Conservation (phyloP, 2,329 filamentous ascomycete species). For the Onygenales sp. region DNA sequence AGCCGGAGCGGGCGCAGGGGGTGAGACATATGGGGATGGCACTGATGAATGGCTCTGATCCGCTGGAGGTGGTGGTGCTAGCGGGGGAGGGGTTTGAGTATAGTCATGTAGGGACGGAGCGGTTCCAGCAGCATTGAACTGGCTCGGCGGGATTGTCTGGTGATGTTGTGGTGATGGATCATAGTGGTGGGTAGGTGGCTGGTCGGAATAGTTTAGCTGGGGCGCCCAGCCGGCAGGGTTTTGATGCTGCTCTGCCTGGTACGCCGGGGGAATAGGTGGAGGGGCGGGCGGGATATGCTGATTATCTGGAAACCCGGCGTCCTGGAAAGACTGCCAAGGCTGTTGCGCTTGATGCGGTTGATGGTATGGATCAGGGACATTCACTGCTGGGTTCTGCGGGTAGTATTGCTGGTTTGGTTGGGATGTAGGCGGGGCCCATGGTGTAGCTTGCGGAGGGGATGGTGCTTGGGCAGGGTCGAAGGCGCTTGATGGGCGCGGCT, state of each 20-base stretch:
- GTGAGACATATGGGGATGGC: slow-evolving; percentile 10
- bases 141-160: slow-evolving; percentile 4
- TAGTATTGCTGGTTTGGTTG: slow-evolving; percentile 10
- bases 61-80: slow-evolving; percentile 7
- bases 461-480: slow-evolving; percentile 16
- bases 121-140: background rate
- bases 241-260: slow-evolving; percentile 23
- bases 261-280: slow-evolving; percentile 31
- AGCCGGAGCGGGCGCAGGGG: slow-evolving; percentile 17
- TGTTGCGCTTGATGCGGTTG: slow-evolving; percentile 12
- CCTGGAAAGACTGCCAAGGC: slow-evolving; percentile 16
- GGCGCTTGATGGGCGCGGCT: slow-evolving; percentile 30
- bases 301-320: slow-evolving; percentile 12
- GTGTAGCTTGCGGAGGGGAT: slow-evolving; percentile 9
- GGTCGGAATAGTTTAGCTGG: slow-evolving; percentile 22
- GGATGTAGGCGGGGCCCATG: slow-evolving; percentile 1
- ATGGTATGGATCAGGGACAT: slow-evolving; percentile 4
- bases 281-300: slow-evolving; percentile 27
- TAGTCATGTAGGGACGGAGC: background rate
- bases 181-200: slow-evolving; percentile 22
- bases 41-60: slow-evolving; percentile 1
- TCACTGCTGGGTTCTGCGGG: slow-evolving; percentile 5
- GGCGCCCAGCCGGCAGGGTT: slow-evolving; percentile 17
- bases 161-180: slow-evolving; percentile 16
- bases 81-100: slow-evolving; percentile 6